These are phyloP conservation scores for Globisporangium middletonii DNA, from an alignment of 352 stramenopile species.

Conservation along the genomic window DNA sequence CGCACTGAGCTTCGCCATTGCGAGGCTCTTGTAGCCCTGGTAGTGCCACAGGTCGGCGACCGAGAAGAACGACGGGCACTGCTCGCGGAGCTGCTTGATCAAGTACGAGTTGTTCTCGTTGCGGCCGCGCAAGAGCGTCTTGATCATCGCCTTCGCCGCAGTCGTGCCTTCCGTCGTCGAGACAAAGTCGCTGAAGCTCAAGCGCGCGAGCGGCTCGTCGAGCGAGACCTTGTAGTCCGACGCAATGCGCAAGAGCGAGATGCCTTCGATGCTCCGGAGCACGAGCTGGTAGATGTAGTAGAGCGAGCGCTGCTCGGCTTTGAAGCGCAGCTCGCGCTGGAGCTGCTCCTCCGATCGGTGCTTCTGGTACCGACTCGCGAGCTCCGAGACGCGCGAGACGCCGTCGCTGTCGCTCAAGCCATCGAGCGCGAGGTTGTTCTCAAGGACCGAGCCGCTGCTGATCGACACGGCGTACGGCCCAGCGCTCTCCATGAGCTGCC, in stretches of 20 bases:
- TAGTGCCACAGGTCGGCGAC: constrained; percentile 79
- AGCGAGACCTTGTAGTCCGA: constrained; percentile 65
- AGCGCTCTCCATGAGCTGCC: constrained; percentile 74
- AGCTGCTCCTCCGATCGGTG: constrained; percentile 63
- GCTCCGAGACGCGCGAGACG: constrained; percentile 52
- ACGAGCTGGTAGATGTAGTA: constrained; percentile 78
- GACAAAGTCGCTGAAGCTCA: constrained; percentile 77
- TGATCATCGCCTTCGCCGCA: constrained; percentile 73
- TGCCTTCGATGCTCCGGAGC: constrained; percentile 69
- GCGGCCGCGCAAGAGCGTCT: constrained; percentile 64
- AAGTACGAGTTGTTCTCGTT: constrained; percentile 82
- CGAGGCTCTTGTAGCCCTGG: constrained; percentile 81
- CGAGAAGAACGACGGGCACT: constrained; percentile 82
- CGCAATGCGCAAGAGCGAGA: constrained; percentile 62
- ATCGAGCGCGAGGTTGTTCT: constrained; percentile 52
- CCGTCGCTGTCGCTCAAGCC: constrained; percentile 26
- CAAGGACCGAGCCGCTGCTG: constrained; percentile 44
- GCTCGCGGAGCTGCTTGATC: constrained; percentile 76
- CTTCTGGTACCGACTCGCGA: constrained; percentile 69
- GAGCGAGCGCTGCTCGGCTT: constrained; percentile 77
- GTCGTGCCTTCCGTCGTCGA: constrained; percentile 50
- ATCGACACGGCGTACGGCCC: constrained; percentile 76
- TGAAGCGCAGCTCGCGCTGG: constrained; percentile 69
- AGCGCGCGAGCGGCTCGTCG: constrained; percentile 50
- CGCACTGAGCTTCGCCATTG: constrained; percentile 69